A percentile compares a stretch with the other conserved stretches of the same genome.
Conservation (phyloP, 2,329 filamentous ascomycete genomes). For the Colletotrichum costaricense region DNA sequence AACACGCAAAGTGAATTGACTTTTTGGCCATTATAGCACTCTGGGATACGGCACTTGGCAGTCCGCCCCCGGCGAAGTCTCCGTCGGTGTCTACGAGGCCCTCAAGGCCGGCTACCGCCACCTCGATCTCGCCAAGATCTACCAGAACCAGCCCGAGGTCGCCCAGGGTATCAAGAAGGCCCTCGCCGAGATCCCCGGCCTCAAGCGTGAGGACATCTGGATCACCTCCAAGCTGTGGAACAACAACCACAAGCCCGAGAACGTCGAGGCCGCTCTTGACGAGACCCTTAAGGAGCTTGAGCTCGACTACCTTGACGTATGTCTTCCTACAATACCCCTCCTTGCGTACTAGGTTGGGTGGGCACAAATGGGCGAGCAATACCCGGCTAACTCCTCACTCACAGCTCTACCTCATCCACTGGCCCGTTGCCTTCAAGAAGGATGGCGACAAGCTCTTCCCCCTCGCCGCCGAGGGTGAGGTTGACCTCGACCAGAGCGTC, state of each 20-base stretch:
- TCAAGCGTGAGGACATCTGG: constrained; percentile 69
- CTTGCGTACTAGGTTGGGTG: too few relatives aligned
- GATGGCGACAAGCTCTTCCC: constrained; percentile 57
- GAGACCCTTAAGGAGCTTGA: constrained; percentile 66
- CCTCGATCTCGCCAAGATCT: constrained; percentile 65
- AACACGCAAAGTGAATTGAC: constrained; percentile 54
- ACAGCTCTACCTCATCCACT: constrained; percentile 72
- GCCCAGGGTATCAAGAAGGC: constrained; percentile 65
- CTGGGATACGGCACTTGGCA: constrained; percentile 70
- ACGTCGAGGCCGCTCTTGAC: constrained; percentile 66
- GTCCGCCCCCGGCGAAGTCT: constrained; percentile 72
- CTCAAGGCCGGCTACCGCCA: constrained; percentile 74
- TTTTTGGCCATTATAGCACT: constrained; percentile 21
- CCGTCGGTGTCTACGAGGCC: constrained; percentile 72
- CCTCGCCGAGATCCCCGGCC: constrained; percentile 57
- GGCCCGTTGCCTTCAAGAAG: constrained; percentile 62
- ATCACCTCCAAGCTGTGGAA: constrained; percentile 76
- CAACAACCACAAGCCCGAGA: constrained; percentile 73
- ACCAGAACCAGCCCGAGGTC: constrained; percentile 74
- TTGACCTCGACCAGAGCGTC: constrained; percentile 56
- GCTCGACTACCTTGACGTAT: constrained; percentile 67
- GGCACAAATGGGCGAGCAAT: too few relatives aligned
- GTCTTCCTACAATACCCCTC: constrained; percentile 21
- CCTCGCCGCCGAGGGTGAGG: constrained; percentile 45
- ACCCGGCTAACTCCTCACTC: not conserved